Base-by-base conservation (phyloP, 2,329 filamentous ascomycete species). In the Xylariaceae sp. region DNA sequence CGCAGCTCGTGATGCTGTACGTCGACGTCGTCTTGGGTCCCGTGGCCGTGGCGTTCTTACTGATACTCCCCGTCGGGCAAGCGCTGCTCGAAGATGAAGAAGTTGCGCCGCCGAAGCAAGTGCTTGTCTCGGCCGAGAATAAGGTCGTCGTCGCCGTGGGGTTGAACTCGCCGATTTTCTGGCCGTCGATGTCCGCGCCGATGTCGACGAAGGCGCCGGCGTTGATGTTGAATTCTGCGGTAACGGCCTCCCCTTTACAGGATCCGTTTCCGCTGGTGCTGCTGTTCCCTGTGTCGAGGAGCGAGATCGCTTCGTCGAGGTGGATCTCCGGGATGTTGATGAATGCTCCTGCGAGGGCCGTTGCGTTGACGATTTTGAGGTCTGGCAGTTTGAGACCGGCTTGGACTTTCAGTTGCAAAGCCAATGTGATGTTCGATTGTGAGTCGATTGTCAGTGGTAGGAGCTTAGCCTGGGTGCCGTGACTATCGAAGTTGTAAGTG, bases 141-240 rank as follows among this genome's bases (percentile, higher is more conserved):
- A 62, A 44, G 21, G 58, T 62, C 14, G 59, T 62, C 22, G 51
- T 48, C 10, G 57, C 51, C 7, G 47, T 55, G 8, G 58, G 59
- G 42, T 58, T 55, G 50, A 58, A 50, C 7, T 56, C 53, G 14
- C 37, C 48, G 22, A 61, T 14, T 8, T 49, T 20, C 37, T 56
- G 12, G 42, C 52, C 49, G 2, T n/a, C 57, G 35, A 62, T 21
- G 16, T 55, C 52, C 6, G 55, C 57, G 36, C 57, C 58, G 41
- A 62, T 41, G 42, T 62, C 58, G 21, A 60, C 53, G 44, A 55
- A 61, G 2, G 52, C 55, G 35, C 58, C 59, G n/a, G 58, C 58
- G 48, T 62, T 62, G 51, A 62, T 58, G 56, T 62, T 55, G 17
- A 62, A 44, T 32, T 59, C 57, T 12, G 59, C 59, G 2, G 48